Conservation (phyloP, 805 yeast genomes). For the Starmerella kuoi region DNA sequence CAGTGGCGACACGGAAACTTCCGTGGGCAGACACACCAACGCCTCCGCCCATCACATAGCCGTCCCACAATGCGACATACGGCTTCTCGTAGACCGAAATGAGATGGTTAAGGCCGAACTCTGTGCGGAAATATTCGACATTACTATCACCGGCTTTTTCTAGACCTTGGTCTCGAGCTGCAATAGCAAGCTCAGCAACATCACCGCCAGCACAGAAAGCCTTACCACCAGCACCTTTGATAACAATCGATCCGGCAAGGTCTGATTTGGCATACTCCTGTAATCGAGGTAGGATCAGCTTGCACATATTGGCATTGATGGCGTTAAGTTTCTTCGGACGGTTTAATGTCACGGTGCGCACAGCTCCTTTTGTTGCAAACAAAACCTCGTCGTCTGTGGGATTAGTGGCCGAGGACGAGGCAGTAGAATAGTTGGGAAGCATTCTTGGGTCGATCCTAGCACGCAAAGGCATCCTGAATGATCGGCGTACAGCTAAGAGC, state of each 20-base stretch:
- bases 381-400: slow-evolving; percentile 40
- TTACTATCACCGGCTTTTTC: slow-evolving; percentile 42
- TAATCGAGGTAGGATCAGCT: slow-evolving; percentile 57
- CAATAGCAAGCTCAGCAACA: slow-evolving; percentile 60
- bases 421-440: slow-evolving; percentile 20
- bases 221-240: slow-evolving; percentile 49
- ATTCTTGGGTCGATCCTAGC: slow-evolving; percentile 24
- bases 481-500: slow-evolving; percentile 5
- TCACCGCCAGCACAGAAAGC: slow-evolving; percentile 96
- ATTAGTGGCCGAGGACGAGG: slow-evolving; percentile 3
- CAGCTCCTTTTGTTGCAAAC: slow-evolving; percentile 47
- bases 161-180: slow-evolving; percentile 24
- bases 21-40: slow-evolving; percentile 85
- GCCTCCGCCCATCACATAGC: slow-evolving; percentile 97
- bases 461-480: slow-evolving; percentile 27
- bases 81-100: slow-evolving; percentile 81
- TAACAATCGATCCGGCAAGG: slow-evolving; percentile 50
- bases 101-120: slow-evolving; percentile 68
- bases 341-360: slow-evolving; percentile 65
- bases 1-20: slow-evolving; percentile 89
- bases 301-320: slow-evolving; percentile 62
- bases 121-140: slow-evolving; percentile 57
- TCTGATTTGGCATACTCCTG: slow-evolving; percentile 63
- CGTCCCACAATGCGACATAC: slow-evolving; percentile 72
- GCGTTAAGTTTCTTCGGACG: slow-evolving; percentile 80